Conservation (phyloP, 345 rosid species). For the Melaleuca quinquenervia region DNA sequence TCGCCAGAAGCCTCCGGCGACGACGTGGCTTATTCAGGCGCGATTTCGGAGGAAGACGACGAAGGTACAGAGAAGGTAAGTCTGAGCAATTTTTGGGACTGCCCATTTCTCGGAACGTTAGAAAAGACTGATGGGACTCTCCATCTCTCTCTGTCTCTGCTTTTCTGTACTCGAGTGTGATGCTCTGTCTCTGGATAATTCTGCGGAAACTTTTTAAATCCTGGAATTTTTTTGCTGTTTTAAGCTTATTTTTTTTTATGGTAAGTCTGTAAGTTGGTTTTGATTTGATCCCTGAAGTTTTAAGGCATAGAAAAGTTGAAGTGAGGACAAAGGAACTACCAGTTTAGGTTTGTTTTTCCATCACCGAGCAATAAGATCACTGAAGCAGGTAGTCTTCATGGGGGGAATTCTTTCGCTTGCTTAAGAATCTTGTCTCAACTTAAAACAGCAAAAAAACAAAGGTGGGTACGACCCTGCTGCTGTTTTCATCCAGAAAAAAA, state of each 20-base stretch:
- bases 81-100: background rate
- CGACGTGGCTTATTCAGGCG: background rate
- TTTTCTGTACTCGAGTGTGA: background rate
- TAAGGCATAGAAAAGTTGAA: background rate
- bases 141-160: background rate
- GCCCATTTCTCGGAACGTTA: background rate
- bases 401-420: background rate
- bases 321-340: background rate
- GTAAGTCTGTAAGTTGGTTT: background rate
- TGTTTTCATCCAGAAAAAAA: background rate
- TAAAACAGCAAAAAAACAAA: background rate
- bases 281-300: background rate
- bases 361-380: background rate
- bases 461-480: background rate
- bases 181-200: background rate
- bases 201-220: background rate
- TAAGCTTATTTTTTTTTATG: background rate
- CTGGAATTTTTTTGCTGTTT: background rate
- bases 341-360: background rate
- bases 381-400: background rate
- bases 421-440: background rate
- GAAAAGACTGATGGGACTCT: background rate
- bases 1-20: conserved; percentile 7
- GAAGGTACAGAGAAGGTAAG: background rate
- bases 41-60: background rate